Conservation (phyloP, 2,329 filamentous ascomycete genomes). For the Sphaceloma murrayae region DNA sequence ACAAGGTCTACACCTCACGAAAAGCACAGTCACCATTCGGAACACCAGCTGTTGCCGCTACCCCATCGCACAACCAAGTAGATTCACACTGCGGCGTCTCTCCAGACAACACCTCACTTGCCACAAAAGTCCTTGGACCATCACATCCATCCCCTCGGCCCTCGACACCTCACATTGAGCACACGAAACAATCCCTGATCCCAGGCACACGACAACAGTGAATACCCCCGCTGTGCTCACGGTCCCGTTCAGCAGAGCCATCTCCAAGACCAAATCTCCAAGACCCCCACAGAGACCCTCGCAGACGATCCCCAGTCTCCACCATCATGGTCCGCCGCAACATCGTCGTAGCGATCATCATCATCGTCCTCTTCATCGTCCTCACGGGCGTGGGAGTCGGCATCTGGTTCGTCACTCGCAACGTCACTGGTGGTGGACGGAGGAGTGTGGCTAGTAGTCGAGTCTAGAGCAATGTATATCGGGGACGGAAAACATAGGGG, state of each 20-base stretch:
- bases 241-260: neutral
- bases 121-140: too few species aligned
- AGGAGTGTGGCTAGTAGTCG: conserved; percentile 20
- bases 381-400: conserved; percentile 41
- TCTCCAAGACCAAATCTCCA: neutral
- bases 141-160: too few species aligned
- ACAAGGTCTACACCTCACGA: neutral
- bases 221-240: too few species aligned
- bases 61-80: too few species aligned
- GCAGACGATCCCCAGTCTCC: neutral
- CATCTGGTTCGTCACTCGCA: conserved; percentile 37
- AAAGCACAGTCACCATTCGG: neutral
- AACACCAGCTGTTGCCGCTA: too few species aligned
- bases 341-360: conserved; percentile 44
- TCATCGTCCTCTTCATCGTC: conserved; percentile 44
- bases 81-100: too few species aligned
- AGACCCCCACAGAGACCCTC: neutral
- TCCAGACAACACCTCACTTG: too few species aligned
- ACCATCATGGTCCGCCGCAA: conserved; percentile 41
- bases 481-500: too few species aligned
- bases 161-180: too few species aligned
- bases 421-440: conserved; percentile 23
- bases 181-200: too few species aligned
- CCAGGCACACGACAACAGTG: too few species aligned
- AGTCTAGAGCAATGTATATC: too few species aligned